Evolutionary conservation across 2,329 filamentous ascomycete species (phyloP), one percentile per base, ranked within the genome.

Genomic region (Aspergillus ruber): DNA sequence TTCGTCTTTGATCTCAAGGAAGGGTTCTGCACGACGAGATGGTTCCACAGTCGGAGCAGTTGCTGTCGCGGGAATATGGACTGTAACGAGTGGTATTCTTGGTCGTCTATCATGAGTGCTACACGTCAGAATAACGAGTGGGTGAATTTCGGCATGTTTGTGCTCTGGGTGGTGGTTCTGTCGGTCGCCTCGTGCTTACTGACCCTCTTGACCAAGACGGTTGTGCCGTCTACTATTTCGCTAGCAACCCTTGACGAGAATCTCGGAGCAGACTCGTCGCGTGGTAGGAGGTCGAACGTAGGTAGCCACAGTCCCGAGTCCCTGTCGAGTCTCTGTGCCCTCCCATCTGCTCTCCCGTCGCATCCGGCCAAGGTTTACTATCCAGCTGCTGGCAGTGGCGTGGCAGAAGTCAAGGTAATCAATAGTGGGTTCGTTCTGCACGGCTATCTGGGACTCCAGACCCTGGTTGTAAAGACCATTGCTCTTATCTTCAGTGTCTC

Each of bases 391-490:
- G 93, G 93, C 43, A 95, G 90, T 69, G 93, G 93, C 58, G 93
- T 98, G 10, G 93, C 93, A 6, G 93, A 98, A 71, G 91, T 97
- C 47, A 90, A 93, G 55, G 93, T 97, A 50, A 97, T 97, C 49
- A 80, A 97, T n/a, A 96, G 90, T 60, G 93, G 93, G 5, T 98
- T 97, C 61, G 91, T 98, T 47, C 75, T 98, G 47, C 93, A 97
- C 74, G 91, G 93, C 1, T 97, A 97, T 64, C 79, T 98, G 6
- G 93, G 93, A 57, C 68, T 95, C 35, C 87, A 86, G 62, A 97
- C 93, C 0, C 76, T 98, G 25, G 68, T 91, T 4, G 80, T 95
- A 70, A 98, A 98, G 66, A 87, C 88, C 0, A 60, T 86, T 13
- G 90, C 85, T 12, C 74, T 98, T 42, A 81, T 96, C 49, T 76